These are phyloP conservation scores for Biancaea sappan DNA, from an alignment of 306 rosid species.

Conservation along the genomic window DNA sequence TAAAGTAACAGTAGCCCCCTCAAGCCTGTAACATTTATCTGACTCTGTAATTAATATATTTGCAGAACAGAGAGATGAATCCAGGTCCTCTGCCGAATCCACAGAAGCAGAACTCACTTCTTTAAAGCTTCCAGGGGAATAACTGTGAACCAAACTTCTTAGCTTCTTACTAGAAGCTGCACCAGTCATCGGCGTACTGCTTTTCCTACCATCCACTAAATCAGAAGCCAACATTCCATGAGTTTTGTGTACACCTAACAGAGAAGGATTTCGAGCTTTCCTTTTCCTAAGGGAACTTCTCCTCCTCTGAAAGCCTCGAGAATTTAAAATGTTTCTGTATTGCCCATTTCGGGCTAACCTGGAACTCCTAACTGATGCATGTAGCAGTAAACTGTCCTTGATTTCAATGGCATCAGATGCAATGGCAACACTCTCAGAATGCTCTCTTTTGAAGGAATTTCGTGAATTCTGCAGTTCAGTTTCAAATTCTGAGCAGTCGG, in stretches of 20 bases:
- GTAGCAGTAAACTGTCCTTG: slow-evolving; percentile 27
- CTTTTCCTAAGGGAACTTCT: slow-evolving; percentile 59
- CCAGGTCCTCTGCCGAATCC: slow-evolving; percentile 30
- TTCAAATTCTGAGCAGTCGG: slow-evolving; percentile 39
- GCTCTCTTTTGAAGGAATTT: slow-evolving; percentile 15
- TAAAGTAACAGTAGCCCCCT: slow-evolving; percentile 47
- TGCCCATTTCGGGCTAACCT: slow-evolving; percentile 45
- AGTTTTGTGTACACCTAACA: slow-evolving; percentile 38
- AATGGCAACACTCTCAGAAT: slow-evolving; percentile 17
- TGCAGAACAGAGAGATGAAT: slow-evolving; percentile 50
- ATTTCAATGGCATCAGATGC: slow-evolving; percentile 26
- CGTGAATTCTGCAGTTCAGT: background rate
- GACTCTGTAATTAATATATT: slow-evolving; percentile 60
- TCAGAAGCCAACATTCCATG: slow-evolving; percentile 49
- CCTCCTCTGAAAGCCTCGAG: slow-evolving; percentile 52
- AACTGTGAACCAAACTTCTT: slow-evolving; percentile 39
- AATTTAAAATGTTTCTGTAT: slow-evolving; percentile 42
- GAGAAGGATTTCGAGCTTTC: slow-evolving; percentile 53
- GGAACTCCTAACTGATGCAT: slow-evolving; percentile 41
- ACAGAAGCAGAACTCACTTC: slow-evolving; percentile 36
- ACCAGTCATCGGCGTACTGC: slow-evolving; percentile 29
- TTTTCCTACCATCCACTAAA: slow-evolving; percentile 42
- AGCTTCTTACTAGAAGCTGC: slow-evolving; percentile 40
- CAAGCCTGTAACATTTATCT: slow-evolving; percentile 63
- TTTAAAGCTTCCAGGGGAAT: slow-evolving; percentile 34